Percentiles rank a stretch among this genome's conserved stretches.
Evolutionary conservation across 768 basidiomycete species (phyloP).

Genomic region (Mycena polygramma): DNA sequence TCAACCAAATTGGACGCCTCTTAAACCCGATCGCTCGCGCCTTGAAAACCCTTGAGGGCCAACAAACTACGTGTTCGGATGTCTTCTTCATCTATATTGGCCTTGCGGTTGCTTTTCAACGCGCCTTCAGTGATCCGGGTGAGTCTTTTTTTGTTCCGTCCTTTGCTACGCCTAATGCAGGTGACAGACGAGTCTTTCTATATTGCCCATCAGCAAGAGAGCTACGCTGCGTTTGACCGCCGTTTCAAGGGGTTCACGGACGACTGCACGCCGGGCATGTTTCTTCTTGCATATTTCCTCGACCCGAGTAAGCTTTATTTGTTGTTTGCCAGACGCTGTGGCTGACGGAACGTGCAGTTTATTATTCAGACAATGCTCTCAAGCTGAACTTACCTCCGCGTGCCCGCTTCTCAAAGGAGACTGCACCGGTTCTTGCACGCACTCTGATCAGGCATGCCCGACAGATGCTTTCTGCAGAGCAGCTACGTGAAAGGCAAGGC

Average conservation of each 20-base stretch:
- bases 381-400: slow-evolving; percentile 1
- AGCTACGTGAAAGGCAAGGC: not conserved
- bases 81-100: slow-evolving; percentile 6
- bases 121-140: slow-evolving; percentile 1
- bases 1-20: not conserved
- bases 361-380: slow-evolving; percentile 7
- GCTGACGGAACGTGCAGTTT: not conserved
- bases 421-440: not conserved
- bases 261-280: slow-evolving; percentile 19
- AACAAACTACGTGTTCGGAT: slow-evolving; percentile 3
- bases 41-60: slow-evolving; percentile 13
- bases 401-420: slow-evolving; percentile 1
- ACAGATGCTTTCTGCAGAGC: slow-evolving; percentile 1
- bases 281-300: slow-evolving; percentile 15
- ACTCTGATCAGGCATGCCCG: not conserved
- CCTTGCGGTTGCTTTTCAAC: slow-evolving; percentile 6
- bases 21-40: slow-evolving; percentile 9
- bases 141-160: not conserved
- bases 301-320: slow-evolving; percentile 9
- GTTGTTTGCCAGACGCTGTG: too few relatives aligned
- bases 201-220: slow-evolving; percentile 5
- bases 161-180: not conserved
- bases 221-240: slow-evolving; percentile 2
- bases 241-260: slow-evolving; percentile 11
- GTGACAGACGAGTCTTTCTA: slow-evolving; percentile 9